Evolutionary conservation across 2,329 filamentous ascomycete species (phyloP).

Genomic region (Trichophyton benhamiae): DNA sequence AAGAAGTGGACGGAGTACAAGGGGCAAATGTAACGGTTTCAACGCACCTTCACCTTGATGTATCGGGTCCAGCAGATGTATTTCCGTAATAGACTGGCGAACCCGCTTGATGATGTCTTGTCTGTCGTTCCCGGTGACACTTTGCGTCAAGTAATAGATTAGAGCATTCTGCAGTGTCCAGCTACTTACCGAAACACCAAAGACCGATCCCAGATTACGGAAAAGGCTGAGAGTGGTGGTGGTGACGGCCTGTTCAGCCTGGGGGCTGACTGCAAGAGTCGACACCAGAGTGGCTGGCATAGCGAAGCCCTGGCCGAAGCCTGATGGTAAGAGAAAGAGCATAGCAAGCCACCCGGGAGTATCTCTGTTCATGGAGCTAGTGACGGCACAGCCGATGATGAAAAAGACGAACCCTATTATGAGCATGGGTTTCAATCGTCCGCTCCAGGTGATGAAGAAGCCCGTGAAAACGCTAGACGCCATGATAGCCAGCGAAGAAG

Average conservation of each 20-base stretch:
- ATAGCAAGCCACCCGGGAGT: slow-evolving; percentile 45
- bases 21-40: background rate
- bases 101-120: slow-evolving; percentile 39
- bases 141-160: slow-evolving; percentile 44
- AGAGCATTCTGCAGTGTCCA: slow-evolving; percentile 63
- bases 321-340: slow-evolving; percentile 44
- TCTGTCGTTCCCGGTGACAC: slow-evolving; percentile 49
- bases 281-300: slow-evolving; percentile 54
- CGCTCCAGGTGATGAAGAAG: slow-evolving; percentile 49
- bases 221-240: slow-evolving; percentile 60
- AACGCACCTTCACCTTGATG: slow-evolving; percentile 37
- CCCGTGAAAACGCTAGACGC: slow-evolving; percentile 46
- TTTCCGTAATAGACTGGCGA: slow-evolving; percentile 39
- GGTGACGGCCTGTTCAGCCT: slow-evolving; percentile 54
- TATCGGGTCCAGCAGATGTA: slow-evolving; percentile 33
- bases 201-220: slow-evolving; percentile 57
- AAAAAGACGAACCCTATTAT: slow-evolving; percentile 39
- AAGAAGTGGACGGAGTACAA: background rate
- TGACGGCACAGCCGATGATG: slow-evolving; percentile 40
- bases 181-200: slow-evolving; percentile 61
- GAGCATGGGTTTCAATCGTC: slow-evolving; percentile 49
- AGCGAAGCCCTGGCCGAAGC: slow-evolving; percentile 50
- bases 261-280: slow-evolving; percentile 47
- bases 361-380: slow-evolving; percentile 40
- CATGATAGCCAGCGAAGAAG: slow-evolving; percentile 48